These are phyloP conservation scores for Mycena maculata DNA, from an alignment of 768 basidiomycete species.

Conservation along the genomic window DNA sequence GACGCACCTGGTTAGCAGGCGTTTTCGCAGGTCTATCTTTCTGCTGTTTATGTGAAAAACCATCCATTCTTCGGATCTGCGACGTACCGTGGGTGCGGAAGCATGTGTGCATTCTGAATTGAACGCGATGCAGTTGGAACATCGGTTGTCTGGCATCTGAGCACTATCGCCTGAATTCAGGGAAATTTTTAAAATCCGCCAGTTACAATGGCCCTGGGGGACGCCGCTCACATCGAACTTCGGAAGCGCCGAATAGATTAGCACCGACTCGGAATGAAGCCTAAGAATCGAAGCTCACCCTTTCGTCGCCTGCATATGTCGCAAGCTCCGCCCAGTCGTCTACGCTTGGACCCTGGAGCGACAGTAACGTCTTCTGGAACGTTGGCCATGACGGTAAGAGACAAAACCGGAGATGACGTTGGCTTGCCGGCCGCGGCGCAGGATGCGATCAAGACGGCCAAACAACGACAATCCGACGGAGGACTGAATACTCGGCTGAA, in stretches of 20 bases:
- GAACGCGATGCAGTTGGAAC: conserved; percentile 76
- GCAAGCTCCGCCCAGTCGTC: conserved; percentile 28
- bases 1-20: background rate
- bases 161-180: conserved; percentile 70
- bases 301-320: conserved; percentile 33
- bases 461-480: too few species aligned
- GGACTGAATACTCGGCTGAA: too few species aligned
- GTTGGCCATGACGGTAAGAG: conserved; percentile 1
- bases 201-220: background rate
- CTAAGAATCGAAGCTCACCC: conserved; percentile 1
- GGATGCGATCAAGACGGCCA: too few species aligned
- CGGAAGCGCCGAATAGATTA: background rate
- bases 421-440: too few species aligned
- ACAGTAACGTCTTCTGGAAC: background rate
- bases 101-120: conserved; percentile 75
- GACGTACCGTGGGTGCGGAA: too few species aligned
- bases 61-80: too few species aligned
- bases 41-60: background rate
- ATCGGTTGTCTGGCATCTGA: conserved; percentile 72
- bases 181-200: background rate
- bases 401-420: too few species aligned
- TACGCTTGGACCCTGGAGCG: conserved; percentile 29
- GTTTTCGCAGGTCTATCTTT: background rate
- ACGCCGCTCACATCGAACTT: conserved; percentile 25
- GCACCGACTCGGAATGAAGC: background rate